Base-by-base conservation (phyloP, 495 filamentous ascomycete genomes). In the Parathielavia appendiculata region DNA sequence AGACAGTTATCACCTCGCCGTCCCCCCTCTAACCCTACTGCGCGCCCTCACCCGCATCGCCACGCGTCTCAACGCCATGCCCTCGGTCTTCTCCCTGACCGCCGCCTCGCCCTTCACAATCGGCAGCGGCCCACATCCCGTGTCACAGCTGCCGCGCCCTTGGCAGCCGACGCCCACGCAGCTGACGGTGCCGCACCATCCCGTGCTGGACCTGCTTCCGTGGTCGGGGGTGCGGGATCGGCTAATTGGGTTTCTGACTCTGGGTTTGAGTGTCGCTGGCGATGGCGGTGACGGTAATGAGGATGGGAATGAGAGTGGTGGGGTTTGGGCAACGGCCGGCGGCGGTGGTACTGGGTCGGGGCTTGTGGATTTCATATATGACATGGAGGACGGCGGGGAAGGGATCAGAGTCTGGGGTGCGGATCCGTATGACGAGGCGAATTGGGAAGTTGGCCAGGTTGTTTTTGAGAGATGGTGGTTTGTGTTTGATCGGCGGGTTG, bases 381-480 rank as follows among this genome's bases (percentile, higher is more conserved):
- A 81, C 52, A 65, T 81, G 54, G 79, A 82, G 60, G 78, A 81
- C 51, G 53, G 59, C 23, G 67, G 71, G 0, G 76, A 80, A 54
- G 78, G 78, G 0, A 41, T 78, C 7, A 62, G 68, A 4, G 66
- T 80, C 16, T 67, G 67, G 63, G 69, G 66, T 16, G 46, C 23
- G 5, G 57, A 66, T 51, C 74, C 74, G 14, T 74, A 72, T 35
- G 68, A 74, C 20, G 64, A 64, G 16, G 57, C 46, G 30, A 56
- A 57, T 20, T 81, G 78, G 76, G 78, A 80, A 62, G 70, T 79
- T 32, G 77, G 77, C 0, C 75, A 79, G 61, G 55, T 69, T 49
- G 58, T 79, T 43, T 80, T 77, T 67, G 66, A 74, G 58, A 66
- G 72, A 54, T 80, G 78, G 79, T 81, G 78, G 76, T 81, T 76